Conservation (phyloP, 148 eudicot species). For the Euryodendron excelsum region DNA sequence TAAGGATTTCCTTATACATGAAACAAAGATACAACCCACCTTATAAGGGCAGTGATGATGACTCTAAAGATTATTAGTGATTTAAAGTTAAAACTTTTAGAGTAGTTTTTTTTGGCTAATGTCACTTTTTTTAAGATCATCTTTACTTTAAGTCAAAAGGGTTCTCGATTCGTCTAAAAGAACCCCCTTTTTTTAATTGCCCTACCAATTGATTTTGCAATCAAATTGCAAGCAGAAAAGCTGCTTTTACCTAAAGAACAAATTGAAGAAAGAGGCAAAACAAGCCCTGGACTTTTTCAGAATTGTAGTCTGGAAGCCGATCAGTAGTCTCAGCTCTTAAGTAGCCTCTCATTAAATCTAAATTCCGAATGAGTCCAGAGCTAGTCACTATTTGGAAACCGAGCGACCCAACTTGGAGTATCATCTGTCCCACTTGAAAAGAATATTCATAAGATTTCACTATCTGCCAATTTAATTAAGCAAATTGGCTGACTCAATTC, state of each 20-base stretch:
- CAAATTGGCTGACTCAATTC: neutral
- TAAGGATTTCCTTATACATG: no score
- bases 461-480: neutral
- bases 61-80: neutral
- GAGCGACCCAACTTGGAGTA: neutral
- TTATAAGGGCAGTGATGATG: conserved; percentile 1
- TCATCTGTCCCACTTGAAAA: neutral
- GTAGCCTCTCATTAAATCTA: neutral
- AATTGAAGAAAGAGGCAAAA: neutral
- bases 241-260: neutral
- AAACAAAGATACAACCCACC: neutral
- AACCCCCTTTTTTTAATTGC: neutral
- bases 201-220: neutral
- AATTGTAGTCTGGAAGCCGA: no score
- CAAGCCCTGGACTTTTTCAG: neutral
- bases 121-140: neutral
- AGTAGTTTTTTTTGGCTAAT: neutral
- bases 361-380: neutral
- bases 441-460: neutral
- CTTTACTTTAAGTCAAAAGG: conserved; percentile 18
- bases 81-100: no score
- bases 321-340: neutral
- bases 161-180: conserved; percentile 2
- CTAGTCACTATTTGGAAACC: neutral
- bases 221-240: neutral